A percentile compares a stretch with the other conserved stretches of the same genome.
These are phyloP conservation scores for Fusarium coffeatum DNA, from an alignment of 2,329 filamentous ascomycete genomes.

Conservation along the genomic window DNA sequence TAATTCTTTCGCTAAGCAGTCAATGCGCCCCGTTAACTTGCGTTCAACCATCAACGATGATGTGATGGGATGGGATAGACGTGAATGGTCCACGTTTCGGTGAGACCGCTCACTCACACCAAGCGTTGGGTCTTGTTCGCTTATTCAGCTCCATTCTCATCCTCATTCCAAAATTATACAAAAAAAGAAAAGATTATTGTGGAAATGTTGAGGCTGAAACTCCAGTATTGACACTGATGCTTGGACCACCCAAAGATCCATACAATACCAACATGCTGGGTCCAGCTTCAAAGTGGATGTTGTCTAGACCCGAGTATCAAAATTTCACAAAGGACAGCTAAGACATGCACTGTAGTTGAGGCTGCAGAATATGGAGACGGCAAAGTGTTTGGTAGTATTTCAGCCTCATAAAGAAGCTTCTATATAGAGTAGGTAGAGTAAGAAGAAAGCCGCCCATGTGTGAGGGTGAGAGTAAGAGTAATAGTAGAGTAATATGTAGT, in stretches of 20 bases:
- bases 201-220: conserved; percentile 32
- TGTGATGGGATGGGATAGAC: conserved; percentile 4
- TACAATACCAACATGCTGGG: neutral
- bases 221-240: neutral
- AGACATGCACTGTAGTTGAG: conserved; percentile 18
- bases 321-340: neutral
- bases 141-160: neutral
- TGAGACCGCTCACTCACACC: conserved; percentile 17
- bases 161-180: neutral
- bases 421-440: conserved; percentile 21
- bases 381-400: conserved; percentile 26
- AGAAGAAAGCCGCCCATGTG: conserved; percentile 20
- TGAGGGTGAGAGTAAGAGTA: conserved; percentile 13
- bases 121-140: neutral
- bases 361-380: conserved; percentile 27
- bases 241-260: conserved; percentile 1
- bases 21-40: neutral
- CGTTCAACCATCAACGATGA: conserved; percentile 6
- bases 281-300: conserved; percentile 15
- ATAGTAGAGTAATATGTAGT: conserved; percentile 26
- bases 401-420: conserved; percentile 13
- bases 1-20: conserved; percentile 13
- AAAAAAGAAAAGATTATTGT: neutral
- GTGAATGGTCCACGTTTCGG: conserved; percentile 19
- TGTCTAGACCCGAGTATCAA: conserved; percentile 1